Base-by-base conservation (phyloP, 495 filamentous ascomycete species). In the Penicillium egyptiacum region DNA sequence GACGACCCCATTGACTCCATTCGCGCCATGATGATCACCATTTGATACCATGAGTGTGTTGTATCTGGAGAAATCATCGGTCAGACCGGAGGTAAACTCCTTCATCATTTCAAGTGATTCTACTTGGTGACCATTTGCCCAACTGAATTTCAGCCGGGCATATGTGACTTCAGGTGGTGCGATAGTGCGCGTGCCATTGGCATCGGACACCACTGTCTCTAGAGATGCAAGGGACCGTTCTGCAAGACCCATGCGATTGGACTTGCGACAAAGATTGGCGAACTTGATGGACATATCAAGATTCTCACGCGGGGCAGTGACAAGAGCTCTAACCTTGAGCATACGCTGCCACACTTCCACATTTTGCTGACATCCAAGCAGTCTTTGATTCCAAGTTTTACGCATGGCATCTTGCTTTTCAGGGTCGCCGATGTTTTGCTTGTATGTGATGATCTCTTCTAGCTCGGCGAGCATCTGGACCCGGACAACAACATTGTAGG, bases 251-350 rank as follows among this genome's bases (percentile, higher is more conserved):
- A 91, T 92, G 10, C 94, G 87, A 50, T 90, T 88, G 30, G 91
- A 96, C 68, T 98, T 99, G 63, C 94, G 88, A 70, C 94, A 99
- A 8, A 99, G 82, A 62, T 97, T 98, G 57, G 95, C 90, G 64
- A 96, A 98, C 67, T 99, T 99, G 76, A 98, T 97, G 81, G 89
- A 96, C 91, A 98, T 98, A 64, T 94, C 88, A 79, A 95, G 89
- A 61, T 98, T 96, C 68, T 99, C 92, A 28, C 82, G 85, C 4
- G 94, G 92, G 11, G 82, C 83, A 49, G 96, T 92, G 47, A 99
- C 94, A 44, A 99, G 83, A 16, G 89, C 89, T 57, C 95, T 83
- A 37, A 98, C 89, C 69, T 96, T 95, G 23, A 99, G 84, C 91
- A 96, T 98, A 41, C 95, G 82, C 68, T 96, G 92, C 94, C 94